Evolutionary conservation across 495 filamentous ascomycete species (phyloP), one percentile per base, ranked within the genome.

Genomic region (Physcia stellaris): DNA sequence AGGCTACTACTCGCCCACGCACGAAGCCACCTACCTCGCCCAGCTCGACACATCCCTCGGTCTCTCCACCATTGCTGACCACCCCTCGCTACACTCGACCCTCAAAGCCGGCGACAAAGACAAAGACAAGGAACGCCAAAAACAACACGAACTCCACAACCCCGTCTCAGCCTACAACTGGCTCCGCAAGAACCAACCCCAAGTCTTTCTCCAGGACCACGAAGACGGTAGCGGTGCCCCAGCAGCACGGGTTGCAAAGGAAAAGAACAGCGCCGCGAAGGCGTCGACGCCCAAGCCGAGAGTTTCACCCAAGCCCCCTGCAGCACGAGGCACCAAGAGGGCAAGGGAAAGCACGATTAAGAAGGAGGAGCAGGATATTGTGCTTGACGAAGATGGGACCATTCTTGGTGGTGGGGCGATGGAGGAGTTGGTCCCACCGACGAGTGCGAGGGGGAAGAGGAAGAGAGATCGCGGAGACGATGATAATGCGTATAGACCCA

Each of bases 161-260:
- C 83, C 81, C 0, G 76, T 80, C 24, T 84, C 79, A 21, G 83
- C 88, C 1, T 84, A 86, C 61, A 88, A 86, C 56, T 94, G 86
- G 86, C 62, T 94, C 16, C 73, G 83, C 24, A 77, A 77, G 43
- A 73, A 90, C 51, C 81, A 85, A 40, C 86, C 86, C 0, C 75
- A 86, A 40, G 78, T 80, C 17, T 93, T 88, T n/a, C n/a, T n/a
- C n/a, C n/a, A n/a, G n/a, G n/a, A n/a, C n/a, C n/a, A n/a, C n/a
- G n/a, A n/a, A n/a, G n/a, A n/a, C n/a, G n/a, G n/a, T n/a, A n/a
- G n/a, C n/a, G n/a, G n/a, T n/a, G n/a, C n/a, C n/a, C n/a, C n/a
- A n/a, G n/a, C n/a, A n/a, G n/a, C n/a, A n/a, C n/a, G n/a, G n/a
- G n/a, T n/a, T n/a, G n/a, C n/a, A n/a, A n/a, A n/a, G n/a, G n/a